A percentile compares a stretch with the other conserved stretches of the same genome.
Conservation (phyloP, 768 basidiomycete genomes). For the Ramaria sp. region DNA sequence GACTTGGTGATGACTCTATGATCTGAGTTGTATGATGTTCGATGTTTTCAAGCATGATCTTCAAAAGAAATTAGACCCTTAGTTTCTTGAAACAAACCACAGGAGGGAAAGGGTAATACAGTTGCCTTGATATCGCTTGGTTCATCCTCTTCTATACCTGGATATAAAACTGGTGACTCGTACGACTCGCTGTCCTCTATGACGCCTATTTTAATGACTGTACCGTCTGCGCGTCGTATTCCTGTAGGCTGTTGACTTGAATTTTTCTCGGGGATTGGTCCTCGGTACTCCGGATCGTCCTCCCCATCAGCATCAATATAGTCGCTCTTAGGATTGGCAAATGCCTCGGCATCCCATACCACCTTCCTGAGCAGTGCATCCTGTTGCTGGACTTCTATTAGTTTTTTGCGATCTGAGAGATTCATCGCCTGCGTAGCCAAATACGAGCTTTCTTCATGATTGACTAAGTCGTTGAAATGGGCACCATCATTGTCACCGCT, state of each 20-base stretch:
- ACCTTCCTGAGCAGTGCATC: slow-evolving; percentile 55
- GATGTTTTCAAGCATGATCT: background rate
- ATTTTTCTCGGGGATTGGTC: background rate
- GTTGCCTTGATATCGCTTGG: background rate
- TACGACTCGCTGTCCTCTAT: background rate
- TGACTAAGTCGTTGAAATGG: slow-evolving; percentile 38
- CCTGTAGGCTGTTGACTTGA: background rate
- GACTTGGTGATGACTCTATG: background rate
- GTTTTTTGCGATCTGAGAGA: slow-evolving; percentile 41
- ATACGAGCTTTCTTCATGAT: slow-evolving; percentile 9
- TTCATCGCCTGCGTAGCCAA: slow-evolving; percentile 31
- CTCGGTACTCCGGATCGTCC: slow-evolving; percentile 28
- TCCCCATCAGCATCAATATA: slow-evolving; percentile 53
- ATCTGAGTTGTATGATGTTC: slow-evolving; percentile 1
- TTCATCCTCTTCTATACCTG: background rate
- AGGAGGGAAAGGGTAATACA: background rate
- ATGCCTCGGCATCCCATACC: slow-evolving; percentile 52
- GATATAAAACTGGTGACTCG: background rate
- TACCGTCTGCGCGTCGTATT: background rate
- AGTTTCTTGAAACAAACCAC: background rate
- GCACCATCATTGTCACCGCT: slow-evolving; percentile 46
- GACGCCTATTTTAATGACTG: background rate
- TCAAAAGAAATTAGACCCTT: background rate
- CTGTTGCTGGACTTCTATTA: slow-evolving; percentile 46
- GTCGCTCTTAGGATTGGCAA: slow-evolving; percentile 7